Percentiles rank a stretch among this genome's conserved stretches.
phyloP scores from a whole-genome alignment of 2,329 filamentous ascomycete species.

The Scytalidium lignicola region DNA sequence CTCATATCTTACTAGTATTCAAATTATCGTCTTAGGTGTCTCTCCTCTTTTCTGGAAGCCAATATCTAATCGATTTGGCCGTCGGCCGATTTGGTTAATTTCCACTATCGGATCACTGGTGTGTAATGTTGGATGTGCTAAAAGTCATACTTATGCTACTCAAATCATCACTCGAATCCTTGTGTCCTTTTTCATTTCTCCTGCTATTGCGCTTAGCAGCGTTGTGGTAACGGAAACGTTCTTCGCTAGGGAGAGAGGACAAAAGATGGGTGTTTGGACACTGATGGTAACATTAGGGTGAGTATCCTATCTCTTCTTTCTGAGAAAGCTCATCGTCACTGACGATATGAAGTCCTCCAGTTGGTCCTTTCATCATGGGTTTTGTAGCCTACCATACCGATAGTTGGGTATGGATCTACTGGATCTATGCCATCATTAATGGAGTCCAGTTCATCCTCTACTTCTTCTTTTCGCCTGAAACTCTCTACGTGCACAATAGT shows the following conservation, averaged over 20 bases:
- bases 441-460: slow-evolving; percentile 50
- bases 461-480: slow-evolving; percentile 50
- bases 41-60: slow-evolving; percentile 49
- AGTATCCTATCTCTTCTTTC: slow-evolving; percentile 1
- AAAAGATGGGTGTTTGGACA: slow-evolving; percentile 51
- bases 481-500: slow-evolving; percentile 41
- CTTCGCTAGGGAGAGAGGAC: slow-evolving; percentile 45
- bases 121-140: slow-evolving; percentile 47
- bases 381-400: slow-evolving; percentile 42
- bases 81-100: slow-evolving; percentile 45
- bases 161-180: slow-evolving; percentile 44
- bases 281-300: slow-evolving; percentile 18
- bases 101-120: slow-evolving; percentile 39
- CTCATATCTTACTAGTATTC: slow-evolving; percentile 47
- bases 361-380: slow-evolving; percentile 27
- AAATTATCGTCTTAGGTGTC: slow-evolving; percentile 45
- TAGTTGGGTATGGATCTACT: slow-evolving; percentile 48
- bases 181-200: slow-evolving; percentile 47
- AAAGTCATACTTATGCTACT: slow-evolving; percentile 39
- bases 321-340: not conserved
- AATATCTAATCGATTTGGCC: slow-evolving; percentile 44
- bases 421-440: slow-evolving; percentile 49
- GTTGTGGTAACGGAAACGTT: slow-evolving; percentile 51
- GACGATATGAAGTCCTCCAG: slow-evolving; percentile 8
- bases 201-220: slow-evolving; percentile 48